These are phyloP conservation scores for Podochytrium sp. DNA, from an alignment of 192 early-diverging fungal genomes.

Conservation along the genomic window DNA sequence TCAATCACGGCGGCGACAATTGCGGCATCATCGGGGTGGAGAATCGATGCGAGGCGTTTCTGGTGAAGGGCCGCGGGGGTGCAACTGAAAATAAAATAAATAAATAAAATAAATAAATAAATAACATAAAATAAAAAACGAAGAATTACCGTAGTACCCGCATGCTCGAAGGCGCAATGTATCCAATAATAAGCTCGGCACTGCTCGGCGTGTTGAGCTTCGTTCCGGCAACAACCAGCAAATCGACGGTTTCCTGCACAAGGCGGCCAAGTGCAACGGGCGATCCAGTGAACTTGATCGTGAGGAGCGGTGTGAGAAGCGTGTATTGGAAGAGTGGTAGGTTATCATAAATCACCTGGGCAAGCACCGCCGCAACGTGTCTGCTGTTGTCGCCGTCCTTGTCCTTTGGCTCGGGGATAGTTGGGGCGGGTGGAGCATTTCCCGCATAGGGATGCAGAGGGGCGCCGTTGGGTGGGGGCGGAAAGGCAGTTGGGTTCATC, in stretches of 20 bases:
- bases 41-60: constrained; percentile 1
- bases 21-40: constrained; percentile 18
- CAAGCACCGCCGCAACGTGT: constrained; percentile 15
- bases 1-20: not conserved
- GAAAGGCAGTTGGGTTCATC: too few relatives aligned
- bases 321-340: not conserved
- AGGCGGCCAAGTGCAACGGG: constrained; percentile 13
- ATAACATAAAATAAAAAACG: too few relatives aligned
- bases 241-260: constrained; percentile 7
- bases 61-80: constrained; percentile 12
- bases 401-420: too few relatives aligned
- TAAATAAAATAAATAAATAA: too few relatives aligned
- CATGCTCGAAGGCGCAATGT: constrained; percentile 16
- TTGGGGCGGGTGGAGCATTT: too few relatives aligned
- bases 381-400: constrained; percentile 3
- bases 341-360: not conserved
- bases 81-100: constrained; percentile 10
- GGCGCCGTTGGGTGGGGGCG: too few relatives aligned
- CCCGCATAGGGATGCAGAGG: too few relatives aligned
- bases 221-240: not conserved
- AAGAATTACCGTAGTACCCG: not conserved
- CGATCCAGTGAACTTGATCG: not conserved
- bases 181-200: not conserved
- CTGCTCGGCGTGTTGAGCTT: not conserved
- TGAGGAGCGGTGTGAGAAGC: not conserved